Conservation (phyloP, 140 eudicot genomes). For the Stevia rebaudiana region DNA sequence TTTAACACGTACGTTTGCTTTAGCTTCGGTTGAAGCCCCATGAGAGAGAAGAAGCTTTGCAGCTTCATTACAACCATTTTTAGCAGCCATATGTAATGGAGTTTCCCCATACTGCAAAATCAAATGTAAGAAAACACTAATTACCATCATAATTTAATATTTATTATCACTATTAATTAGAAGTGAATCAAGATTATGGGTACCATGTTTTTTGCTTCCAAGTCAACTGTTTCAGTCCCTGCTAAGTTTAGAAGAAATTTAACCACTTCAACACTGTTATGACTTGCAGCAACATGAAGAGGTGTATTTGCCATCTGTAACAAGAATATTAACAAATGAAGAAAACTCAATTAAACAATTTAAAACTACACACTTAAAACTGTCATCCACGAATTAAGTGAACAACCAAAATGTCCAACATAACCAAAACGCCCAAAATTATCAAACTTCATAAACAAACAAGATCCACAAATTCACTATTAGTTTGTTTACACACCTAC, state of each 20-base stretch:
- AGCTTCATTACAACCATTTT: slow-evolving; percentile 87
- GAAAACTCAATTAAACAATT: background rate
- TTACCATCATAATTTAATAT: background rate
- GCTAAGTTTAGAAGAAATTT: slow-evolving; percentile 57
- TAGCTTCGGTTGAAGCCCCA: slow-evolving; percentile 74
- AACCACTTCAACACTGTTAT: slow-evolving; percentile 70
- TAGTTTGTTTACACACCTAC: background rate
- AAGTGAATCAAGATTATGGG: slow-evolving; percentile 10
- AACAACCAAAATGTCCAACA: background rate
- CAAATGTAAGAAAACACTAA: slow-evolving; percentile 8
- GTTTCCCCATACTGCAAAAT: slow-evolving; percentile 89
- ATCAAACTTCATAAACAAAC: background rate
- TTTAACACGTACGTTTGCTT: slow-evolving; percentile 54
- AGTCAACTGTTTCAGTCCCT: slow-evolving; percentile 71
- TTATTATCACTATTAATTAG: background rate
- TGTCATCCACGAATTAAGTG: background rate
- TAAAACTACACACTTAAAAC: background rate
- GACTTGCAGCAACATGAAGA: slow-evolving; percentile 91
- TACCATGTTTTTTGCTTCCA: slow-evolving; percentile 98
- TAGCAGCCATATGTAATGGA: slow-evolving; percentile 92
- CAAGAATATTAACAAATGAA: slow-evolving; percentile 7
- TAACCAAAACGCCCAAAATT: background rate
- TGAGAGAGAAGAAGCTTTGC: slow-evolving; percentile 68
- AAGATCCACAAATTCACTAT: background rate
- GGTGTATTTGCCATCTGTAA: slow-evolving; percentile 95